Conservation (phyloP, 1,139 yeast genomes). For the Scheffersomyces titani region DNA sequence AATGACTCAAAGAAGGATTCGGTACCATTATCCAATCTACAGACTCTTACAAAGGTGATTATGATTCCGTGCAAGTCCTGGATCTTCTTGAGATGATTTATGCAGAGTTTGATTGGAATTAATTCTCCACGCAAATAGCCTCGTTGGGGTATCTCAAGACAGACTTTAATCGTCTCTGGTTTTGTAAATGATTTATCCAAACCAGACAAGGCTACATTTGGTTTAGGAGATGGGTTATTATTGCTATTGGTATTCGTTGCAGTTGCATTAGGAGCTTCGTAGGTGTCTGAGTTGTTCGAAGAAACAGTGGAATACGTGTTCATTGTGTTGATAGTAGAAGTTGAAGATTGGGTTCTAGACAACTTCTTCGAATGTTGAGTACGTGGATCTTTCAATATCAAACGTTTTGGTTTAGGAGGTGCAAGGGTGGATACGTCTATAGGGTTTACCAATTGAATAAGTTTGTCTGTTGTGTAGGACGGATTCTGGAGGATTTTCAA, state of each 20-base stretch:
- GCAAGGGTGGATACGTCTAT: slow-evolving; percentile 70
- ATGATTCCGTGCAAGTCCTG: slow-evolving; percentile 78
- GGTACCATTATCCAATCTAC: slow-evolving; percentile 71
- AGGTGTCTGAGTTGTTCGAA: slow-evolving; percentile 35
- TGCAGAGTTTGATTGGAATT: slow-evolving; percentile 66
- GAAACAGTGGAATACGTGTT: slow-evolving; percentile 39
- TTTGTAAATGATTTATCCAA: slow-evolving; percentile 4
- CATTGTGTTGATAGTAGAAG: slow-evolving; percentile 42
- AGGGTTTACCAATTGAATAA: slow-evolving; percentile 66
- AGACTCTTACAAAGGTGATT: slow-evolving; percentile 77
- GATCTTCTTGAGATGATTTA: slow-evolving; percentile 70
- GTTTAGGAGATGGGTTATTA: slow-evolving; percentile 3
- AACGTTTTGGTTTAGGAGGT: slow-evolving; percentile 64
- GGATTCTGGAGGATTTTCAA: slow-evolving; percentile 27
- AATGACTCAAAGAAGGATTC: slow-evolving; percentile 71
- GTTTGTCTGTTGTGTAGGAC: slow-evolving; percentile 51
- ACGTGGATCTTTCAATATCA: slow-evolving; percentile 56
- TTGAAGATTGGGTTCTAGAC: slow-evolving; percentile 51
- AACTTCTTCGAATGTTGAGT: slow-evolving; percentile 14
- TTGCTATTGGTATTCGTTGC: slow-evolving; percentile 2
- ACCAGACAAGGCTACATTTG: slow-evolving; percentile 3
- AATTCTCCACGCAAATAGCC: slow-evolving; percentile 81
- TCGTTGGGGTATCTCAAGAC: slow-evolving; percentile 60
- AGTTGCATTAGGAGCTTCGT: slow-evolving; percentile 2
- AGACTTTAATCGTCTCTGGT: slow-evolving; percentile 47